A percentile compares a stretch with the other conserved stretches of the same genome.
Evolutionary conservation across 805 yeast species (phyloP).

Genomic region (Myxozyma melibiosi): DNA sequence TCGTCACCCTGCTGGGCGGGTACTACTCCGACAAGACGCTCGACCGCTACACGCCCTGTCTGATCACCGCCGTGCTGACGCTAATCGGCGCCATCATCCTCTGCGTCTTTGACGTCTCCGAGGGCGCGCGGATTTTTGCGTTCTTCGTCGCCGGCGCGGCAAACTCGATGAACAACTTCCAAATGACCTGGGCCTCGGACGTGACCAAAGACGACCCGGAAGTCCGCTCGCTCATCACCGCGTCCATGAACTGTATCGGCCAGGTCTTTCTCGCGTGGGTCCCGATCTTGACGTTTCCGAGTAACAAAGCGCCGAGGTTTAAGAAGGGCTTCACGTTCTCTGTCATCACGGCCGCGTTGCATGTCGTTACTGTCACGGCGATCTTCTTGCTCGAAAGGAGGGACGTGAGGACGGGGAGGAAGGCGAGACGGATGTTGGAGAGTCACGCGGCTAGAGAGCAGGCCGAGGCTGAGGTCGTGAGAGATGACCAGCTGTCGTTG

Average conservation of each 20-base stretch:
- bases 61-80: constrained; percentile 73
- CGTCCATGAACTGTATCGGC: constrained; percentile 41
- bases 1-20: constrained; percentile 25
- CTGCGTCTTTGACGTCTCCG: constrained; percentile 49
- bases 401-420: constrained; percentile 6
- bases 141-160: constrained; percentile 16
- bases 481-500: too few species aligned
- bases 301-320: constrained; percentile 41
- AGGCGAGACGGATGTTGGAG: neutral
- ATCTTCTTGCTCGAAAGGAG: constrained; percentile 13
- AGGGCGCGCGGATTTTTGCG: constrained; percentile 20
- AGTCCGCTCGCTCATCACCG: constrained; percentile 38
- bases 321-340: constrained; percentile 18
- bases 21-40: constrained; percentile 29
- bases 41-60: constrained; percentile 44
- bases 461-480: neutral
- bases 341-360: constrained; percentile 11
- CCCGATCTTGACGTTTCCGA: constrained; percentile 43
- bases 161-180: constrained; percentile 26
- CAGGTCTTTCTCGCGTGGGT: constrained; percentile 45
- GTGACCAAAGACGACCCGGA: constrained; percentile 39
- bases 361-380: constrained; percentile 6
- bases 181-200: constrained; percentile 37
- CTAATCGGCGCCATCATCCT: constrained; percentile 70
- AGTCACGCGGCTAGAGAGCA: neutral